phyloP scores from a whole-genome alignment of 2,329 filamentous ascomycete genomes.

The Aspergillus hortae region DNA sequence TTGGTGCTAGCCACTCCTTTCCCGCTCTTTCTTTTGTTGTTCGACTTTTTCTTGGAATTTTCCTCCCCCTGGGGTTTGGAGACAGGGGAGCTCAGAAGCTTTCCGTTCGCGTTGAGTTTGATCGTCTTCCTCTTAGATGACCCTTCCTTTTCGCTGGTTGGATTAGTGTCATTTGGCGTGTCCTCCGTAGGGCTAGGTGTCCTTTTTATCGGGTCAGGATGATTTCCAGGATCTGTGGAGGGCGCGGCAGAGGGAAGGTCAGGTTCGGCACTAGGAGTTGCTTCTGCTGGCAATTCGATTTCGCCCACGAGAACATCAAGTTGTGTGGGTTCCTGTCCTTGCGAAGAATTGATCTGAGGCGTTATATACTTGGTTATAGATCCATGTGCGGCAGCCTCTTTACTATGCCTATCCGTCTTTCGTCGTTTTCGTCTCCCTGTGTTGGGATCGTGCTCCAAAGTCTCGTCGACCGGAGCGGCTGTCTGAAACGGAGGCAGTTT shows the following conservation, averaged over 20 bases:
- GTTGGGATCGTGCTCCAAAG: constrained; percentile 32
- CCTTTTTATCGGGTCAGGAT: neutral
- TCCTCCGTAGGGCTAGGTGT: neutral
- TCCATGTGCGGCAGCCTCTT: neutral
- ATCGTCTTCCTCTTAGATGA: constrained; percentile 53
- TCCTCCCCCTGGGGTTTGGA: constrained; percentile 5
- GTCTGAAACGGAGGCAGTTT: neutral
- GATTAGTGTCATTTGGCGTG: neutral
- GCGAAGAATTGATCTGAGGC: neutral
- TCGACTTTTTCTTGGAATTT: constrained; percentile 12
- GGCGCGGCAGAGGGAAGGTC: too few relatives aligned
- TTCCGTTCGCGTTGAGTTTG: constrained; percentile 42
- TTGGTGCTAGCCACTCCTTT: constrained; percentile 31
- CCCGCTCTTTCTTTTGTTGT: constrained; percentile 12
- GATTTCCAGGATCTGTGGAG: too few relatives aligned
- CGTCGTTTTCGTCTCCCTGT: constrained; percentile 32
- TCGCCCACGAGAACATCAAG: too few relatives aligned
- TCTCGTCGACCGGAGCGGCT: neutral
- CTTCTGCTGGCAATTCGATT: too few relatives aligned
- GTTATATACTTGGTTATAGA: constrained; percentile 1
- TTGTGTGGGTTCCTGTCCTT: neutral
- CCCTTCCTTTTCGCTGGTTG: constrained; percentile 2
- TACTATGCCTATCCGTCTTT: constrained; percentile 23
- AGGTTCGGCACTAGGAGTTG: too few relatives aligned
- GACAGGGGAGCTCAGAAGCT: constrained; percentile 37